phyloP scores from a whole-genome alignment of 139 green algal species.

The Medakamo hakoo region DNA sequence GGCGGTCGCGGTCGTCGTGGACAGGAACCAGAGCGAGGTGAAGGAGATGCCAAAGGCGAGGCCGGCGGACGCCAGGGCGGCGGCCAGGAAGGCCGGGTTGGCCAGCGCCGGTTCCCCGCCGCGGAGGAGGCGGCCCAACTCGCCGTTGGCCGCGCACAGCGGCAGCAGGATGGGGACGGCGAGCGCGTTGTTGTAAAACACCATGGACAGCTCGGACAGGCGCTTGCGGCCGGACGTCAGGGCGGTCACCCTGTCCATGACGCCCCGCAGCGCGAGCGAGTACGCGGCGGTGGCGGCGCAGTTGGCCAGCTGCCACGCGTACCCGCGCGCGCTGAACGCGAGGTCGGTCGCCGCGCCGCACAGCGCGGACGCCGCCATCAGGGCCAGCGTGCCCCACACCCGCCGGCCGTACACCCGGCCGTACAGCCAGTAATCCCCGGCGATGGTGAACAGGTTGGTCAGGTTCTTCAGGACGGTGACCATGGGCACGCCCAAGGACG shows the following conservation, averaged over 20 bases:
- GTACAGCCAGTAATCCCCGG: slow-evolving; percentile 63
- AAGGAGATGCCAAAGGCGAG: slow-evolving; percentile 61
- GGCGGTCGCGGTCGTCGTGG: slow-evolving; percentile 77
- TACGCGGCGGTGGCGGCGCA: slow-evolving; percentile 51
- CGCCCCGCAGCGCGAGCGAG: slow-evolving; percentile 51
- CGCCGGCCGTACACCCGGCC: slow-evolving; percentile 31
- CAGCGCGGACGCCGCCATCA: slow-evolving; percentile 70
- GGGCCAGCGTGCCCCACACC: slow-evolving; percentile 52
- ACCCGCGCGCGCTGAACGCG: slow-evolving; percentile 57
- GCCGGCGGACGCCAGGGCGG: slow-evolving; percentile 16
- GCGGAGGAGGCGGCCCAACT: slow-evolving; percentile 21
- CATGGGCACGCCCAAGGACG: slow-evolving; percentile 53
- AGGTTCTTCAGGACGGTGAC: slow-evolving; percentile 82
- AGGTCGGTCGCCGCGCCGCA: slow-evolving; percentile 65
- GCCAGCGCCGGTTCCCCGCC: slow-evolving; percentile 38
- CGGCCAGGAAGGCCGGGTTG: slow-evolving; percentile 26
- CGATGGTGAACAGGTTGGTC: slow-evolving; percentile 73
- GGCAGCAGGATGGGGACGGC: slow-evolving; percentile 53
- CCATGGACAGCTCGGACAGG: slow-evolving; percentile 53
- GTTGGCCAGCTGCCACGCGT: slow-evolving; percentile 79
- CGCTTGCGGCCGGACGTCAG: slow-evolving; percentile 21
- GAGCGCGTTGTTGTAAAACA: slow-evolving; percentile 89
- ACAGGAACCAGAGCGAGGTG: slow-evolving; percentile 76
- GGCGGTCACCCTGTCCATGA: slow-evolving; percentile 57
- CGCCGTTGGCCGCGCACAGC: slow-evolving; percentile 36